Conservation (phyloP, 306 rosid species). For the Ziziphus jujuba region DNA sequence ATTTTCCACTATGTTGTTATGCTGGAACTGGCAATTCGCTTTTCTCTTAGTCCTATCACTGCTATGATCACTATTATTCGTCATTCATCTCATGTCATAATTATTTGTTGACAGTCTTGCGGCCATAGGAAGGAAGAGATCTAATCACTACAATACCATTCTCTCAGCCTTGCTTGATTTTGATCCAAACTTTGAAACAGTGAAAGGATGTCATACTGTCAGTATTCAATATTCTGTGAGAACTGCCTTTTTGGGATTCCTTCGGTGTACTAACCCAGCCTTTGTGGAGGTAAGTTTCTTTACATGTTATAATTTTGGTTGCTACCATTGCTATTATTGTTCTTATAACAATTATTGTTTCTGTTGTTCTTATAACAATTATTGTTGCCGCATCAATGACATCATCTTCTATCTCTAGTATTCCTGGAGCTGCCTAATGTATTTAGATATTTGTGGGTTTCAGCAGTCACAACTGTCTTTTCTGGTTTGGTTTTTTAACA, state of each 20-base stretch:
- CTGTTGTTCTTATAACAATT: neutral
- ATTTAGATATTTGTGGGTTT: too few species aligned
- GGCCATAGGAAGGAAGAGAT: constrained; percentile 83
- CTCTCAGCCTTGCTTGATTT: constrained; percentile 74
- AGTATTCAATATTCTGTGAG: constrained; percentile 82
- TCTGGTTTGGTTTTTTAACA: too few species aligned
- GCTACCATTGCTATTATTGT: neutral
- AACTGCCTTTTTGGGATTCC: constrained; percentile 91
- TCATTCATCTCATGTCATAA: constrained; percentile 8
- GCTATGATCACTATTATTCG: neutral
- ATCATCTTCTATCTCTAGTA: neutral
- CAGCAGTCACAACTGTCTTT: too few species aligned
- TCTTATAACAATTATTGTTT: neutral
- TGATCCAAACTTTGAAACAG: constrained; percentile 61
- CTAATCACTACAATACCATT: constrained; percentile 65
- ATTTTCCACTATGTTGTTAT: too few species aligned
- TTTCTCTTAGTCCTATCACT: neutral
- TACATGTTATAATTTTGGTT: neutral
- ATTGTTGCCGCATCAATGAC: neutral
- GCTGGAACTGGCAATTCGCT: too few species aligned
- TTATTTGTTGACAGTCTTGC: constrained; percentile 67
- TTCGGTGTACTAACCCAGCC: constrained; percentile 74
- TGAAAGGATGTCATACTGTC: constrained; percentile 73
- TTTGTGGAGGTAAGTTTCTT: constrained; percentile 67
- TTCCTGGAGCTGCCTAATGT: too few species aligned